These are phyloP conservation scores for Trichomonas vaginalis DNA, from an alignment of 208 protist genomes.

Conservation along the genomic window DNA sequence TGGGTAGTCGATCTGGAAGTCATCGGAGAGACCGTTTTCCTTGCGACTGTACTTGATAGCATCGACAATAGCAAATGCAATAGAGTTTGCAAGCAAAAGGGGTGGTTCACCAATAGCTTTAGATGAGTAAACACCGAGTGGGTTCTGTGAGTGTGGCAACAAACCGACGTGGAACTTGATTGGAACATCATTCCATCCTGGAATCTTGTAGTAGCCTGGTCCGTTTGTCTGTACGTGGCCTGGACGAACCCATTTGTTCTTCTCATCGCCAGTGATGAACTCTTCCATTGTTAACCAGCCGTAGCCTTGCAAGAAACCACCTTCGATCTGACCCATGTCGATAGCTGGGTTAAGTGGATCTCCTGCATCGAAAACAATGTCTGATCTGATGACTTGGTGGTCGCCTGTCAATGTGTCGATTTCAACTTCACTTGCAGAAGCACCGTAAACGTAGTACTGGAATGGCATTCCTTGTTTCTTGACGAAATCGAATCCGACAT, in stretches of 20 bases:
- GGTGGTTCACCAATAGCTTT: constrained; percentile 22
- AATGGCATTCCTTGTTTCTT: not conserved
- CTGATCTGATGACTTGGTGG: constrained; percentile 26
- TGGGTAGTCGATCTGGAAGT: not conserved
- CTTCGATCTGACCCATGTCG: constrained; percentile 42
- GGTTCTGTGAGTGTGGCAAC: constrained; percentile 41
- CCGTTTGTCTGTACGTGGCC: constrained; percentile 30
- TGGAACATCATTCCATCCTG: constrained; percentile 53
- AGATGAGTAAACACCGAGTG: constrained; percentile 4
- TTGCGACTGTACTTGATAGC: not conserved
- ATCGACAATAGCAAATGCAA: not conserved
- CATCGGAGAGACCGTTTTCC: not conserved
- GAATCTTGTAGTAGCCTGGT: constrained; percentile 49
- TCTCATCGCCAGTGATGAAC: not conserved
- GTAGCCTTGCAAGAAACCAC: constrained; percentile 14
- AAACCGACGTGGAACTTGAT: constrained; percentile 52
- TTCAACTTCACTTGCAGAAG: constrained; percentile 37
- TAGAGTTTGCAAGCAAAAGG: not conserved
- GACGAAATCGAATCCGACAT: not conserved
- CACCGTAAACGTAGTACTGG: constrained; percentile 8
- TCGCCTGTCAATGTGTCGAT: constrained; percentile 41
- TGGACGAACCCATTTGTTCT: not conserved
- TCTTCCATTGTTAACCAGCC: constrained; percentile 20
- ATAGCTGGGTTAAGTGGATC: constrained; percentile 36
- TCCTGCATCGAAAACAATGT: constrained; percentile 40